Evolutionary conservation across 345 rosid genomes (phyloP), one percentile per base, ranked within the genome.

Genomic region (Populus deltoides): DNA sequence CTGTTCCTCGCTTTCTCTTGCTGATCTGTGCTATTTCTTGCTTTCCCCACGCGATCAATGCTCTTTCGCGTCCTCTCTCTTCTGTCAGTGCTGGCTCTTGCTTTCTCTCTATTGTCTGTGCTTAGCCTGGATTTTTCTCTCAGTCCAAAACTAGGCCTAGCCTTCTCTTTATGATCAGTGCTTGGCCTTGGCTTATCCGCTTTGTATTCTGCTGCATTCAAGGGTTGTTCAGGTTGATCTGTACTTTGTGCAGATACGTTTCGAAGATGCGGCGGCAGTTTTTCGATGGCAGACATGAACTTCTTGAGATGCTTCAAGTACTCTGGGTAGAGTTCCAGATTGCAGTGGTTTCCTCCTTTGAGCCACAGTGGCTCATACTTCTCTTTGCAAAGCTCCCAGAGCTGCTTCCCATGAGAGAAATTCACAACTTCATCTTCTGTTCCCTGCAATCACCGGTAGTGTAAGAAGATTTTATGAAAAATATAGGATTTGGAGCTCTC

Each of bases 311-410:
- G 98, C 47, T 83, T 88, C 71, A 91, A 83, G 86, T 90, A 95
- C 72, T 93, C 94, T 1, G 99, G 97, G 57, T 80, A 92, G 74
- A 81, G 80, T 80, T 95, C 99, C 82, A 95, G 85, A 75, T 93
- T 85, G 79, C 94, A 95, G 68, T 95, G 99, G 83, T 80, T 87
- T 53, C 97, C 93, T 69, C 96, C 98, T 85, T 87, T 82, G 20
- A 95, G 83, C 99, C 98, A 95, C 75, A 92, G 67, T 0, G 99
- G 99, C 82, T 95, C 99, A 17, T 93, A 95, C 85, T 92, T 95
- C 69, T 91, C 93, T 79, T 87, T 93, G 79, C 96, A 90, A 11
- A 87, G 89, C 75, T 91, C 92, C 95, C 94, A 92, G 24, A 95
- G 86, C 81, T 89, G 93, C 83, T 89, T 92, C 13, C 99, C 99